Evolutionary conservation across 108 stramenopile genomes (phyloP), one percentile per base, ranked within the genome.

Genomic region (Pseudonitzschia multiseries): DNA sequence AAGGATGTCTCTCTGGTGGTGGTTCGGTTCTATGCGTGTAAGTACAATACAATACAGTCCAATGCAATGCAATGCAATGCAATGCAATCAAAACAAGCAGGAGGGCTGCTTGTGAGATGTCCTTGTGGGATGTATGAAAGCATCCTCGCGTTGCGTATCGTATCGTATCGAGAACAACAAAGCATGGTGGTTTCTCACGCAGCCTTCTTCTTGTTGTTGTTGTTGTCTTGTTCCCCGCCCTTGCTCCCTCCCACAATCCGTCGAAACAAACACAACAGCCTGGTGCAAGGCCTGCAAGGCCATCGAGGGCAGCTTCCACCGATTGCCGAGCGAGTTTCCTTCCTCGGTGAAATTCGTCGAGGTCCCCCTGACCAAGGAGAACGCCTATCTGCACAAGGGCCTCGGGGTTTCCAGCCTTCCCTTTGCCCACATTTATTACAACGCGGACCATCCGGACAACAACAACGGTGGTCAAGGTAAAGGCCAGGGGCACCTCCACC

Each of bases 211-310:
- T 48, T 48, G 2, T 36, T 36, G 36, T 48, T 1, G 4, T 48
- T 18, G 4, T 48, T 1, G 46, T 48, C 12, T 48, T 10, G 46
- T 36, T 36, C 36, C 46, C 9, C 13, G 18, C 14, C 9, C 9
- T 48, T 48, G 46, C 9, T 18, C 1, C 46, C 8, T 18, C 13
- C 14, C 46, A 14, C 14, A 42, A 42, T 10, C 6, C 6, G 10
- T 9, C 42, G 10, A 42, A 27, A 26, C 56, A 57, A 26, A 22
- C 27, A 27, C 27, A 42, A 18, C 18, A 48, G 44, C 81, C 2
- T 88, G 85, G 85, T 91, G 89, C 68, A 83, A 83, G 63, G 82
- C 85, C 13, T 91, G 89, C 79, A 86, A 84, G 70, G 87, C 92
- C 1, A 61, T 84, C 0, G 62, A 75, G 32, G 83, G 86, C 6